Conservation (phyloP, 768 basidiomycete species). For the Nevesoporus exiguus region DNA sequence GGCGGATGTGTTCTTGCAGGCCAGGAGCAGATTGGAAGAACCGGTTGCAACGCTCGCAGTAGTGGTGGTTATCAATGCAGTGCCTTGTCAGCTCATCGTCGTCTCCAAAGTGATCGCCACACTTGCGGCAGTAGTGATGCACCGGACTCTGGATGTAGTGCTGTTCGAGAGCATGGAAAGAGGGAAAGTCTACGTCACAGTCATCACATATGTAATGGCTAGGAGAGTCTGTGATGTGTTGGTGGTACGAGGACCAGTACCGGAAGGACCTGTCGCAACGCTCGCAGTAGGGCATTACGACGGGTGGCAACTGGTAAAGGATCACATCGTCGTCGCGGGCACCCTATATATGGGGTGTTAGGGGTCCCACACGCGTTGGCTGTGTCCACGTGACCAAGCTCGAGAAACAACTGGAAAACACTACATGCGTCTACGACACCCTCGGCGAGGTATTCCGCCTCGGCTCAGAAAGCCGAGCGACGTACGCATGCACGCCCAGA, state of each 20-base stretch:
- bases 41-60: conserved; percentile 41
- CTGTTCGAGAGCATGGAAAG: conserved; percentile 37
- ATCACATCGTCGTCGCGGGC: too few relatives aligned
- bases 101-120: conserved; percentile 42
- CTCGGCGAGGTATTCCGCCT: conserved; percentile 51
- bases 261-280: conserved; percentile 41
- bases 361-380: conserved; percentile 32
- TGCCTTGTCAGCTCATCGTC: conserved; percentile 38
- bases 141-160: conserved; percentile 50
- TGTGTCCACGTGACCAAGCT: conserved; percentile 23
- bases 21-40: conserved; percentile 33
- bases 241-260: conserved; percentile 24
- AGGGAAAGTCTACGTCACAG: conserved; percentile 46
- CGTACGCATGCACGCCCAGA: conserved; percentile 76
- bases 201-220: conserved; percentile 44
- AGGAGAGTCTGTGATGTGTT: conserved; percentile 36
- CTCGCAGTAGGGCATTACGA: conserved; percentile 33
- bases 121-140: conserved; percentile 53
- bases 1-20: conserved; percentile 54
- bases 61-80: conserved; percentile 37
- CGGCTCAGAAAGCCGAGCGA: conserved; percentile 69
- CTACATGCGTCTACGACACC: background rate
- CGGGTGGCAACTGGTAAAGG: background rate
- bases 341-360: background rate
- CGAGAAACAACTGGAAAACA: background rate